Percentiles rank a stretch among this genome's conserved stretches.
These are phyloP conservation scores for Turnera subulata DNA, from an alignment of 345 rosid genomes.

Conservation along the genomic window DNA sequence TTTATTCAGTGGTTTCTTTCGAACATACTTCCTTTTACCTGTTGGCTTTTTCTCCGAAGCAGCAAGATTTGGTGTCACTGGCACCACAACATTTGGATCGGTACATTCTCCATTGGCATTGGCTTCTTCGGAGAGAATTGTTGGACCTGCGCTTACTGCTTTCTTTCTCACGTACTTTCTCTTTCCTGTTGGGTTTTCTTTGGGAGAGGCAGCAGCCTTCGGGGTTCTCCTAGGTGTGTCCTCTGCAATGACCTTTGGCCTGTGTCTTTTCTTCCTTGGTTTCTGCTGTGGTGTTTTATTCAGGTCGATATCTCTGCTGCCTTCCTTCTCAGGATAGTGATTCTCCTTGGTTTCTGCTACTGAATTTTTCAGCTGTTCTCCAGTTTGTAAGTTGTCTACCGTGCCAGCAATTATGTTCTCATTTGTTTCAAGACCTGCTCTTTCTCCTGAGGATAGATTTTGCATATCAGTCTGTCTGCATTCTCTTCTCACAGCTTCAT, in stretches of 20 bases:
- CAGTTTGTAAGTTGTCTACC: slow-evolving; percentile 15
- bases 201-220: slow-evolving; percentile 1
- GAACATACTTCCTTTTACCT: slow-evolving; percentile 16
- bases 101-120: not conserved
- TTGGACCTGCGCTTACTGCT: not conserved
- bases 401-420: slow-evolving; percentile 14
- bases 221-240: slow-evolving; percentile 15
- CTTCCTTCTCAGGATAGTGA: slow-evolving; percentile 32
- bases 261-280: slow-evolving; percentile 24
- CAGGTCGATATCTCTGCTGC: slow-evolving; percentile 15
- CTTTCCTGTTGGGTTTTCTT: slow-evolving; percentile 7
- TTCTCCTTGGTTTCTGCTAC: slow-evolving; percentile 21
- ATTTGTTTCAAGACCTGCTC: slow-evolving; percentile 16
- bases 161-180: slow-evolving; percentile 15
- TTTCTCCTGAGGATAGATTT: slow-evolving; percentile 16
- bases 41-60: slow-evolving; percentile 1
- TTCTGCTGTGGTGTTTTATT: slow-evolving; percentile 22
- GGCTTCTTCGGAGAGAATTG: not conserved
- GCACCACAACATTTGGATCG: slow-evolving; percentile 12
- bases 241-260: slow-evolving; percentile 27
- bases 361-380: slow-evolving; percentile 17
- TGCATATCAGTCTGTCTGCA: slow-evolving; percentile 16
- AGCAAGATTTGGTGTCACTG: not conserved
- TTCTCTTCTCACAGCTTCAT: slow-evolving; percentile 27
- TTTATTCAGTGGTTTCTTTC: slow-evolving; percentile 14